These are phyloP conservation scores for Zychaea mexicana DNA, from an alignment of 371 early-diverging fungal species.

Conservation along the genomic window DNA sequence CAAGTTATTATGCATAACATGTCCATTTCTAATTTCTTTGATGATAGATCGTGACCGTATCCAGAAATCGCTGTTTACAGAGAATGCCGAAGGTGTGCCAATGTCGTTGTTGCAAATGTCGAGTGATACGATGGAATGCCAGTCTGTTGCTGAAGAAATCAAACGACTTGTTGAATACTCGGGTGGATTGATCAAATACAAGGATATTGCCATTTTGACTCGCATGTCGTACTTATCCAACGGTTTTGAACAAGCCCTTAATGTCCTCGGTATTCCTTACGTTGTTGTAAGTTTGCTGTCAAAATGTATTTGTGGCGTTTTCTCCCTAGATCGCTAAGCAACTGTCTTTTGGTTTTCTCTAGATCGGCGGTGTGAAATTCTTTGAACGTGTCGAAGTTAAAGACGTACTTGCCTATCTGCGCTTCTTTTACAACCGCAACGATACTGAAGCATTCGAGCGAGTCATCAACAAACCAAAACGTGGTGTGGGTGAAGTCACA, in stretches of 20 bases:
- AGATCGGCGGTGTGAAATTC: constrained; percentile 45
- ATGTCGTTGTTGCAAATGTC: constrained; percentile 26
- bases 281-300: constrained; percentile 42
- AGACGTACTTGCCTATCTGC: constrained; percentile 46
- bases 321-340: too few species aligned
- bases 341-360: too few species aligned
- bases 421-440: constrained; percentile 45
- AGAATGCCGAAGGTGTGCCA: constrained; percentile 38
- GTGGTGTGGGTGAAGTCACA: constrained; percentile 49
- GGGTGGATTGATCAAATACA: constrained; percentile 33
- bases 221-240: constrained; percentile 49
- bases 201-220: constrained; percentile 61
- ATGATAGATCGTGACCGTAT: constrained; percentile 24
- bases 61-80: constrained; percentile 27
- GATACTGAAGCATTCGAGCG: constrained; percentile 46
- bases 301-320: background rate
- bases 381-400: constrained; percentile 51
- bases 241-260: constrained; percentile 48
- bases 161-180: constrained; percentile 35
- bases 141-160: constrained; percentile 46
- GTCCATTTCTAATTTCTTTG: background rate
- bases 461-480: constrained; percentile 48
- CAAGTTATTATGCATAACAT: constrained; percentile 8
- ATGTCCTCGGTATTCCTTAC: constrained; percentile 43
- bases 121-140: constrained; percentile 33